Evolutionary conservation across 129 eudicot genomes (phyloP).

Genomic region (Ambrosia trifida): DNA sequence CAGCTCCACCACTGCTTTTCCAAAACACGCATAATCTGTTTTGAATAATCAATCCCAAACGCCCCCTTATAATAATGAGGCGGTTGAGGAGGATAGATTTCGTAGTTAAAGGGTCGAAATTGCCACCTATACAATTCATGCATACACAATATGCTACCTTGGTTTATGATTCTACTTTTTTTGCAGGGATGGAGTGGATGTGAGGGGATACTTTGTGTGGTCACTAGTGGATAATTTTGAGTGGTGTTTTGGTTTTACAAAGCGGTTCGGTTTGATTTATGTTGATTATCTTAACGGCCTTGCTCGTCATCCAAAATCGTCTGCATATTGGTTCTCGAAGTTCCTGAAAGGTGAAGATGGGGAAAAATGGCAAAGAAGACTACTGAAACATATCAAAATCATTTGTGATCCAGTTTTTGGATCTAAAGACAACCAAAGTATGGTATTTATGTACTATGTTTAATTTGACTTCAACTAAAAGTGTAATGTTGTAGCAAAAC

Average conservation of each 20-base stretch:
- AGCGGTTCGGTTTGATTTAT: conserved; percentile 63
- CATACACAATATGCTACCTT: neutral
- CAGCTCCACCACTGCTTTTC: too few relatives aligned
- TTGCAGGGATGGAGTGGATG: conserved; percentile 63
- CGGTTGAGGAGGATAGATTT: neutral
- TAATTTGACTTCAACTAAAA: neutral
- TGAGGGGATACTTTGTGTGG: conserved; percentile 86
- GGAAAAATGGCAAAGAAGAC: conserved; percentile 55
- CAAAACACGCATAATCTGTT: too few relatives aligned
- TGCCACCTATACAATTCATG: neutral
- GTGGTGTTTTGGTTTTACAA: conserved; percentile 75
- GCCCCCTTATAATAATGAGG: too few relatives aligned
- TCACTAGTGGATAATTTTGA: conserved; percentile 84
- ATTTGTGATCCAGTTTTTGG: conserved; percentile 1
- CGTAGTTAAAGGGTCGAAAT: neutral
- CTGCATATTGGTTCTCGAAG: conserved; percentile 67
- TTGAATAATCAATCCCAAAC: too few relatives aligned
- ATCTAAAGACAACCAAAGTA: conserved; percentile 9
- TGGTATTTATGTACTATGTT: neutral
- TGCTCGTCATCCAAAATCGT: conserved; percentile 60
- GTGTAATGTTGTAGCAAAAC: too few relatives aligned
- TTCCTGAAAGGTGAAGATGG: conserved; percentile 57
- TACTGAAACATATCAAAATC: conserved; percentile 9
- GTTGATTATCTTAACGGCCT: conserved; percentile 68
- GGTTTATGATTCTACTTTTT: conserved; percentile 9